phyloP scores from a whole-genome alignment of 2,329 filamentous ascomycete species.

The Chaetomium sp. region DNA sequence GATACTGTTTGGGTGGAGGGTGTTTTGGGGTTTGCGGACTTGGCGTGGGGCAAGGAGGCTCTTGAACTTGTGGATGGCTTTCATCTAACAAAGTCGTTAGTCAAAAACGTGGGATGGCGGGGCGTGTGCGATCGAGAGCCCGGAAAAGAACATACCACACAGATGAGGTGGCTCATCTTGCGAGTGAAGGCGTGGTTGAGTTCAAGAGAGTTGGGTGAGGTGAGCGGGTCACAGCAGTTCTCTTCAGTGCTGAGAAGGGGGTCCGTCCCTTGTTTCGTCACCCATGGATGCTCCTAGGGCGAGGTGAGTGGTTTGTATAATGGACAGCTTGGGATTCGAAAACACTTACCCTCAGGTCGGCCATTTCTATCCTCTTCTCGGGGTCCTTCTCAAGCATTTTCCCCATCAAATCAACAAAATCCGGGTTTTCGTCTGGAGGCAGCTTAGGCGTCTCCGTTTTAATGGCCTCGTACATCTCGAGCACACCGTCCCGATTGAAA shows the following conservation, averaged over 20 bases:
- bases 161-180: slow-evolving; percentile 80
- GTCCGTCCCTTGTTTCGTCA: slow-evolving; percentile 74
- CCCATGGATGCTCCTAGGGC: slow-evolving; percentile 79
- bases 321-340: neutral
- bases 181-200: slow-evolving; percentile 84
- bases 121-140: neutral
- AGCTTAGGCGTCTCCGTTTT: slow-evolving; percentile 60
- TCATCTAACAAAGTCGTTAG: slow-evolving; percentile 47
- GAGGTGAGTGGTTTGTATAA: neutral
- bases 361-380: slow-evolving; percentile 73
- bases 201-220: slow-evolving; percentile 82
- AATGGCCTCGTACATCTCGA: slow-evolving; percentile 89
- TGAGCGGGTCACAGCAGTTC: slow-evolving; percentile 75
- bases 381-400: slow-evolving; percentile 80
- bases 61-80: slow-evolving; percentile 87
- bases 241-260: slow-evolving; percentile 73
- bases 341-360: slow-evolving; percentile 65
- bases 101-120: neutral
- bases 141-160: slow-evolving; percentile 51
- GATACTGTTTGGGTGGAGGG: neutral
- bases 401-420: slow-evolving; percentile 68
- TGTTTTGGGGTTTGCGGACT: neutral
- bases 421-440: slow-evolving; percentile 55
- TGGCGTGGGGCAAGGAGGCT: slow-evolving; percentile 44
- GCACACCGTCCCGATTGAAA: slow-evolving; percentile 69